These are phyloP conservation scores for Colletotrichum scovillei DNA, from an alignment of 2,329 filamentous ascomycete species.

Conservation along the genomic window DNA sequence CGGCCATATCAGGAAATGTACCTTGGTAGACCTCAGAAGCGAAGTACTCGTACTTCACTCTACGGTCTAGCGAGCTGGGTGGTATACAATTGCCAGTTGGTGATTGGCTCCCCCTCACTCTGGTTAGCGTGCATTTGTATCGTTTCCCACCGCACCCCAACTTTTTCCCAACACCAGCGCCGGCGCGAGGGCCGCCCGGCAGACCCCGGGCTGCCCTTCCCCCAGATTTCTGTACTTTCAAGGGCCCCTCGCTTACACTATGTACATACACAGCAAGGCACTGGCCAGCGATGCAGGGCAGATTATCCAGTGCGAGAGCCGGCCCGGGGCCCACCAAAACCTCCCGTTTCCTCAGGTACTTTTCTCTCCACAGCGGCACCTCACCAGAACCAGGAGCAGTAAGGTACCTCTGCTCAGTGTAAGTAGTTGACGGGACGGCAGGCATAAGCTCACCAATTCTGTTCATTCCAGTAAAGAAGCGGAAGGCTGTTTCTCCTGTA, in stretches of 20 bases:
- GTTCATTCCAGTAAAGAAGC: constrained; percentile 12
- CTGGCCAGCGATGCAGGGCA: background rate
- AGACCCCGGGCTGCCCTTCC: constrained; percentile 21
- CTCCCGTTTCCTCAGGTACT: background rate
- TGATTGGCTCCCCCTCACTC: constrained; percentile 29
- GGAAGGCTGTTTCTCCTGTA: constrained; percentile 26
- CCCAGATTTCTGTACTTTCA: constrained; percentile 26
- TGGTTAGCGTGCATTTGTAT: constrained; percentile 15
- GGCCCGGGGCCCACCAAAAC: background rate
- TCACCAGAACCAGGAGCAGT: background rate
- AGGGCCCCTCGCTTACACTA: background rate
- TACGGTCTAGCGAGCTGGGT: too few relatives aligned
- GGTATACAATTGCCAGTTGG: background rate
- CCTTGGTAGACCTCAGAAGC: background rate
- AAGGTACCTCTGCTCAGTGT: background rate
- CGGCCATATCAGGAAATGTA: background rate
- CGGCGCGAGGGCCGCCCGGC: background rate
- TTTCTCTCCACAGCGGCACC: constrained; percentile 1
- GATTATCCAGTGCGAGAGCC: background rate
- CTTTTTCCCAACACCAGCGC: constrained; percentile 22
- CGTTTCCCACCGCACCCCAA: constrained; percentile 10
- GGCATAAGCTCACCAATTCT: constrained; percentile 4
- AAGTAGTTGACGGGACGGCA: background rate
- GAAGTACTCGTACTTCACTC: background rate
- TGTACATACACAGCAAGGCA: too few relatives aligned